Percentiles rank a stretch among this genome's conserved stretches.
phyloP scores from a whole-genome alignment of 2,329 filamentous ascomycete species.

The Trichoderma sp. region DNA sequence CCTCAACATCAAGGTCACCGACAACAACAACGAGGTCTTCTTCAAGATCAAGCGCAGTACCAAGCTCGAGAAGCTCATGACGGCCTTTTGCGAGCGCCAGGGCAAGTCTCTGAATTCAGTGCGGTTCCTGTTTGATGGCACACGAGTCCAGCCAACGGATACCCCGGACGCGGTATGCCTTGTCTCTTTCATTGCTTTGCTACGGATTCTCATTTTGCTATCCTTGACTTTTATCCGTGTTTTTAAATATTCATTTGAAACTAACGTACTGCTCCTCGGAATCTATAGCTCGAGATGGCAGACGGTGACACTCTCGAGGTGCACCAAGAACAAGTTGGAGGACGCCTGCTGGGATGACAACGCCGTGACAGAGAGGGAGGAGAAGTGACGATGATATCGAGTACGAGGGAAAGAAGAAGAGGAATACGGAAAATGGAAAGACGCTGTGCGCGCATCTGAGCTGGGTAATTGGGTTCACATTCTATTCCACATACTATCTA shows the following conservation, averaged over 20 bases:
- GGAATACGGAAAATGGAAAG: not conserved
- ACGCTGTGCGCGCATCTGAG: not conserved
- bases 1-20: slow-evolving; percentile 98
- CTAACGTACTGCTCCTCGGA: slow-evolving; percentile 41
- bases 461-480: slow-evolving; percentile 18
- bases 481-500: slow-evolving; percentile 11
- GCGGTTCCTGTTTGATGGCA: slow-evolving; percentile 95
- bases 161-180: slow-evolving; percentile 85
- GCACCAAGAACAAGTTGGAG: slow-evolving; percentile 96
- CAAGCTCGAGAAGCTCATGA: slow-evolving; percentile 96
- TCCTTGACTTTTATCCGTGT: not conserved
- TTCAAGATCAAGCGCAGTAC: slow-evolving; percentile 99
- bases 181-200: not conserved
- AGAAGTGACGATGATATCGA: not conserved
- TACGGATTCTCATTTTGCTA: not conserved
- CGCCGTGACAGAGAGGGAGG: not conserved
- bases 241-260: slow-evolving; percentile 57
- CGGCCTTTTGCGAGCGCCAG: slow-evolving; percentile 94
- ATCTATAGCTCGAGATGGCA: slow-evolving; percentile 74
- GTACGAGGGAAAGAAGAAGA: not conserved
- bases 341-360: slow-evolving; percentile 41
- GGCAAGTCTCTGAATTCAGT: slow-evolving; percentile 84
- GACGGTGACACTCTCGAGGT: slow-evolving; percentile 97
- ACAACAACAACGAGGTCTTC: slow-evolving; percentile 99
- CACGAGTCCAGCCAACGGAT: slow-evolving; percentile 83